Base-by-base conservation (phyloP, 148 eudicot genomes). In the Rhododendron molle region DNA sequence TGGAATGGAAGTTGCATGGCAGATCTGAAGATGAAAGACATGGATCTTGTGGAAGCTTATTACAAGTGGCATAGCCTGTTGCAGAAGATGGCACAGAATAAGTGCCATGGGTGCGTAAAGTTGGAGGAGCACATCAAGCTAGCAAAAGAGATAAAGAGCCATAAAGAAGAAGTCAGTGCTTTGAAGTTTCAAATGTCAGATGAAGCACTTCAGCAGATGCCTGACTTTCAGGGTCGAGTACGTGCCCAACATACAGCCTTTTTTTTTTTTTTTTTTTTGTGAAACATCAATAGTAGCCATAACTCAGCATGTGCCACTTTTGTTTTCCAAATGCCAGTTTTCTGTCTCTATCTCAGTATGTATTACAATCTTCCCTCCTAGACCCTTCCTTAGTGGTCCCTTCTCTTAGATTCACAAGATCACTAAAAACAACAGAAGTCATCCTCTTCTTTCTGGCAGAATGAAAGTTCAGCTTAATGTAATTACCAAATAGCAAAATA, bases 121-220 rank as follows among this genome's bases (percentile, higher is more conserved):
- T 88, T 97, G 92, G 94, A 94, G 89, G 97, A 92, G 85, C 98
- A 97, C 88, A 92, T 94, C 67, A 91, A 87, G 88, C 81, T 93
- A 81, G 98, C 94, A 47, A 87, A 88, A 88, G 96, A 94, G 58
- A 90, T 94, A 82, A 92, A 89, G 86, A 91, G 81, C 78, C 92
- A 95, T 73, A 92, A 82, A 86, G 93, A 89, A 26, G 99, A 97
- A 92, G 98, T 97, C 81, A 91, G 92, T 81, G 90, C 91, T 52
- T 86, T 97, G 85, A 91, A 86, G 90, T 97, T 89, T 91, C 90
- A 95, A 89, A 97, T 97, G 99, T 97, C 99, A 44, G 98, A 97
- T 89, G 96, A 97, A 90, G 99, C 99, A 87, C 99, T 97, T 84
- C 94, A 90, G 91, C 98, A 97, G 90, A 97, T 97, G 99, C 99